phyloP scores from a whole-genome alignment of 2,329 filamentous ascomycete genomes.

The Sporothrix euskadiensis region DNA sequence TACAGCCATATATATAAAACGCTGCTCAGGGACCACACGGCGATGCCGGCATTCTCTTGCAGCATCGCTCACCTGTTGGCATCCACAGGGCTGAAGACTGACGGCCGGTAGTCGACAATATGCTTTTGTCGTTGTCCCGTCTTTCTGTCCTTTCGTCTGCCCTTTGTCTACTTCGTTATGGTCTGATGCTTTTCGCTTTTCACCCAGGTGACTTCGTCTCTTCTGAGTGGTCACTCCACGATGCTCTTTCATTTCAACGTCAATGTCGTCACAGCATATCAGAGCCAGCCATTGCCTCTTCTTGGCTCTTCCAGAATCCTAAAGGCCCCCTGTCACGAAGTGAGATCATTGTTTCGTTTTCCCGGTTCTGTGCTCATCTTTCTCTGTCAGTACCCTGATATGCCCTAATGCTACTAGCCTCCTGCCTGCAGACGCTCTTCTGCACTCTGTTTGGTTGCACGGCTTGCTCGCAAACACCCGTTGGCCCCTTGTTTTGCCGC shows the following conservation, averaged over 20 bases:
- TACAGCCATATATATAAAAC: not conserved
- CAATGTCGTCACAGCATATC: not conserved
- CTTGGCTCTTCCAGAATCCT: not conserved
- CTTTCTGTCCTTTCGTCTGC: not conserved
- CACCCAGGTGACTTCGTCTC: not conserved
- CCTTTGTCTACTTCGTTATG: not conserved
- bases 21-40: not conserved
- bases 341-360: constrained; percentile 11
- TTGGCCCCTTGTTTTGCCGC: constrained; percentile 9
- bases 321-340: not conserved
- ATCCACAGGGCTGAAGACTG: constrained; percentile 1
- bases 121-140: not conserved
- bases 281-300: not conserved
- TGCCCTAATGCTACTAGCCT: not conserved
- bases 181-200: not conserved
- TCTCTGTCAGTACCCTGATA: not conserved
- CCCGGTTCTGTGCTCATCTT: not conserved
- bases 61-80: not conserved
- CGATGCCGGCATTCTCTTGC: not conserved
- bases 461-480: not conserved
- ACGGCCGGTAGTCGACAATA: not conserved
- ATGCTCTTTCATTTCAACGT: not conserved
- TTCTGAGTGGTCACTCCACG: not conserved
- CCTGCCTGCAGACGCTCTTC: not conserved
- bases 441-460: constrained; percentile 16